A percentile compares a stretch with the other conserved stretches of the same genome.
phyloP scores from a whole-genome alignment of 129 eudicot genomes.

The carrot (Daucus carota) region DH1_v3.0 NC_030389.2:26246501-26247000 shows the following conservation, averaged over 20 bases:
- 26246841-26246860: conserved; percentile 68
- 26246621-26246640: conserved; percentile 49
- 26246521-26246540: not conserved
- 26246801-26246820: conserved; percentile 73
- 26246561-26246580: conserved; percentile 11
- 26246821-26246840: conserved; percentile 85
- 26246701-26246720: conserved; percentile 76
- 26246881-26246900: conserved; percentile 74
- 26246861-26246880: conserved; percentile 85
- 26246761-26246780: conserved; percentile 70
- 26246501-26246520: not conserved
- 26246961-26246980: conserved; percentile 95
- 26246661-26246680: conserved; percentile 86
- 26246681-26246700: conserved; percentile 74
- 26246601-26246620: conserved; percentile 14
- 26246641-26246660: conserved; percentile 53
- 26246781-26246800: conserved; percentile 84
- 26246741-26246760: conserved; percentile 80
- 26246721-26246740: conserved; percentile 58
- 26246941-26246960: conserved; percentile 95
- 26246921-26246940: conserved; percentile 79
- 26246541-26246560: not conserved
- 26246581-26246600: not conserved
- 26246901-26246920: conserved; percentile 87
- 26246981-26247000: conserved; percentile 87